phyloP scores from a whole-genome alignment of 305 asterid genomes.

The Fraxinus sp. region DNA sequence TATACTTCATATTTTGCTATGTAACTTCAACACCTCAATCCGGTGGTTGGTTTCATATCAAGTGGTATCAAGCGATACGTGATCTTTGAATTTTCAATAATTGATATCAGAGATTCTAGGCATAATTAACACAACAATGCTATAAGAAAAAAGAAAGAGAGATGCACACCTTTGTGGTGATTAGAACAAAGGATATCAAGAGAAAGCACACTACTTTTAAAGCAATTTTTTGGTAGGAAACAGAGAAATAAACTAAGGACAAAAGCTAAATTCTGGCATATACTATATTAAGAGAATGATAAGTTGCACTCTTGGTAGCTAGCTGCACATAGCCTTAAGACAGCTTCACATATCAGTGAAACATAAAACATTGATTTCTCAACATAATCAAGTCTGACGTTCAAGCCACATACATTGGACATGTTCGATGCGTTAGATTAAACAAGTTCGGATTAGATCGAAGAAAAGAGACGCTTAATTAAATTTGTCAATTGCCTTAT shows the following conservation, averaged over 20 bases:
- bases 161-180: neutral
- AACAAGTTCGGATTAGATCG: neutral
- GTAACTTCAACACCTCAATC: no score
- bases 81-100: no score
- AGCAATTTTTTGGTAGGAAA: neutral
- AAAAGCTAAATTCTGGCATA: neutral
- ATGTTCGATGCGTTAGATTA: no score
- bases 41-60: no score
- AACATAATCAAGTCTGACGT: neutral
- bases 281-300: neutral
- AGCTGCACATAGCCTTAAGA: neutral
- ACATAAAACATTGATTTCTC: constrained; percentile 12
- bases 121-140: no score
- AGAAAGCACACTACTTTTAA: neutral
- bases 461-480: neutral
- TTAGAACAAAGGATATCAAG: neutral
- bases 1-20: no score
- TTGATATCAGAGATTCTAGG: no score
- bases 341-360: neutral
- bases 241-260: neutral
- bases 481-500: neutral
- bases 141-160: neutral
- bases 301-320: neutral
- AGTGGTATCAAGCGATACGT: no score
- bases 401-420: constrained; percentile 20